These are phyloP conservation scores for Bacterosira constricta DNA, from an alignment of 108 stramenopile genomes.

Conservation along the genomic window DNA sequence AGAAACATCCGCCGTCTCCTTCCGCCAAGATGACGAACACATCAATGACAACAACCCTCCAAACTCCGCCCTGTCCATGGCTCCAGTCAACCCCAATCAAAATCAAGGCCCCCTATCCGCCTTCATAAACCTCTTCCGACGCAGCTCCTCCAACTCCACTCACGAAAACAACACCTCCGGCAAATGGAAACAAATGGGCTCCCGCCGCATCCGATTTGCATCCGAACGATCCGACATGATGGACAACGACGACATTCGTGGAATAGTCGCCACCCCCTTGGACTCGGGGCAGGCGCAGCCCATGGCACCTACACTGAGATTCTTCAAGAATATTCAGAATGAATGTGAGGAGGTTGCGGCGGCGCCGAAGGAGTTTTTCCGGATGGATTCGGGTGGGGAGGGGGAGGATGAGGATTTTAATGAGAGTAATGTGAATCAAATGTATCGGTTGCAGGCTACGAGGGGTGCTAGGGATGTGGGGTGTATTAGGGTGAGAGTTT, in stretches of 20 bases:
- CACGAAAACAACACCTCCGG: too few relatives aligned
- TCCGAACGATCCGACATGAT: not conserved
- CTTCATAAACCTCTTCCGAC: too few relatives aligned
- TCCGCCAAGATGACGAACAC: too few relatives aligned
- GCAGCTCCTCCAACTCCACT: too few relatives aligned
- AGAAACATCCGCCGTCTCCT: too few relatives aligned
- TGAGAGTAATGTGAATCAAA: constrained; percentile 2
- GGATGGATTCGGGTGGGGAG: not conserved
- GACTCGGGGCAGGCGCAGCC: not conserved
- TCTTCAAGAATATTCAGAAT: constrained; percentile 5
- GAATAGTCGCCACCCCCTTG: constrained; percentile 9
- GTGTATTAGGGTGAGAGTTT: not conserved
- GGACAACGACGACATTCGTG: constrained; percentile 7
- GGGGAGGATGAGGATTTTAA: not conserved
- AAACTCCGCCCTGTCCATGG: too few relatives aligned
- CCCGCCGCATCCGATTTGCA: constrained; percentile 6
- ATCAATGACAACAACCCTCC: too few relatives aligned
- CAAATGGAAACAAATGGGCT: not conserved
- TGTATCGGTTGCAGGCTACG: constrained; percentile 15
- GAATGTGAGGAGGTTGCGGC: too few relatives aligned
- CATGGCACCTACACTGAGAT: constrained; percentile 1
- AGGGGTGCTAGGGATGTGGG: constrained; percentile 3
- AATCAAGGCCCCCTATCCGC: too few relatives aligned
- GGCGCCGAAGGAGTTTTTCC: too few relatives aligned
- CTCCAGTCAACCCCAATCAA: too few relatives aligned